Evolutionary conservation across 2,329 filamentous ascomycete species (phyloP), one percentile per base, ranked within the genome.

Genomic region (Colletotrichum salicis): DNA sequence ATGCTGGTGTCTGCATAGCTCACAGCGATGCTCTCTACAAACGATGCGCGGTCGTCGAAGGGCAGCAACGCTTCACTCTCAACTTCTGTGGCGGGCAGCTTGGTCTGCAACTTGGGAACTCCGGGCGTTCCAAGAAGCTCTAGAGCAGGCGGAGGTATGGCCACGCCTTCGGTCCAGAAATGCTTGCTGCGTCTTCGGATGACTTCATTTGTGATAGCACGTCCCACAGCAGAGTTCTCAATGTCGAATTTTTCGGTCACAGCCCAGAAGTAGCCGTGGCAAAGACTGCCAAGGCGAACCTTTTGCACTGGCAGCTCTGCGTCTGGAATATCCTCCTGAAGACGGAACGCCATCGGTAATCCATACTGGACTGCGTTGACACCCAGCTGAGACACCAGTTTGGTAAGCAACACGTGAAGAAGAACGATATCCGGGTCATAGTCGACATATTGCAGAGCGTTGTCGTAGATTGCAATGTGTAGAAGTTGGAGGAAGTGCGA

Each of bases 391-490:
- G 90, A 87, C 10, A 94, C 88, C n/a, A 97, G 86, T 67, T 89
- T 93, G 12, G 90, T 86, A 48, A 97, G 87, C 12, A 98, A 86
- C 4, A 94, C 85, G 78, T 97, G 94, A 10, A 97, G 84, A 15
- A 97, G 83, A 33, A 94, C 83, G 35, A 97, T 88, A 76, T 97
- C 94, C 0, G 90, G 86, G 73, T 96, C 93, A 56, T 88, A 91
- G 31, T 92, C 88, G 27, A 93, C 86, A 75, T 86, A 90, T 76
- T 96, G 92, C 27, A 96, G 83, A 8, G 94, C 93, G 75, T 93
- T 94, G 79, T 98, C 96, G 80, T 97, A 98, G n/a, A 96, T 88
- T 61, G 93, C 92, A 56, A 98, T 86, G 81, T 98, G 95, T 3
- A 98, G 85, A 4, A 97, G 86, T 65, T 94, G 90, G 60, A 98